phyloP scores from a whole-genome alignment of 2,329 filamentous ascomycete species.

The Capronia americana region DNA sequence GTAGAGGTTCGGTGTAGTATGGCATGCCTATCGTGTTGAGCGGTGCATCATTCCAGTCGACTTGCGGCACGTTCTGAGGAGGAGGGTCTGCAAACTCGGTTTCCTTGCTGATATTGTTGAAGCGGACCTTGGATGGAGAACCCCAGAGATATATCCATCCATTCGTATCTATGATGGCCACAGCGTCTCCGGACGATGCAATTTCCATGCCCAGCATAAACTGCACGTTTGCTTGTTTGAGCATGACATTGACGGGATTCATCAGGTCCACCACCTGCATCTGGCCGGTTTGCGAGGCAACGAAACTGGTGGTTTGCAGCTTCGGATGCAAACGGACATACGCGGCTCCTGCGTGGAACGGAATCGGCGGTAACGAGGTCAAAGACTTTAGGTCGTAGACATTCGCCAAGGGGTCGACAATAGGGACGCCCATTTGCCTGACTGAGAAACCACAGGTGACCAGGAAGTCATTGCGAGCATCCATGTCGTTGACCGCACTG shows the following conservation, averaged over 20 bases:
- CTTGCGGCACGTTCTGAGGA: constrained; percentile 62
- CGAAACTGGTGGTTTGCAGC: constrained; percentile 92
- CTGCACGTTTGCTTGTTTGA: constrained; percentile 80
- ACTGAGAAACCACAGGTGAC: constrained; percentile 94
- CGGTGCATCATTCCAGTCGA: constrained; percentile 79
- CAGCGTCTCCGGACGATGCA: constrained; percentile 83
- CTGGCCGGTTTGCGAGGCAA: constrained; percentile 88
- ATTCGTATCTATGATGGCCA: constrained; percentile 80
- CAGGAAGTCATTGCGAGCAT: constrained; percentile 91
- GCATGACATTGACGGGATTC: constrained; percentile 86
- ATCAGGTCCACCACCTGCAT: constrained; percentile 95
- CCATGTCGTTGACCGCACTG: constrained; percentile 92
- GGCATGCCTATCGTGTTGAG: constrained; percentile 88
- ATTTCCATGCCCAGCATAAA: constrained; percentile 83
- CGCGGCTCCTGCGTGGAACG: constrained; percentile 88
- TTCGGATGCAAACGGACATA: constrained; percentile 96
- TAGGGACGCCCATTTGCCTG: constrained; percentile 77
- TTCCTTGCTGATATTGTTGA: constrained; percentile 79
- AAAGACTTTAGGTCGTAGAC: constrained; percentile 95
- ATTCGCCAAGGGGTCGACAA: constrained; percentile 91
- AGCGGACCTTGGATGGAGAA: constrained; percentile 81
- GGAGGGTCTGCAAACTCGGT: constrained; percentile 77
- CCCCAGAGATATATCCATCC: constrained; percentile 86
- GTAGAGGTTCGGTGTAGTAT: constrained; percentile 84
- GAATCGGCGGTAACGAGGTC: constrained; percentile 84